These are phyloP conservation scores for Mortierella sp. DNA, from an alignment of 371 early-diverging fungal species.

Conservation along the genomic window DNA sequence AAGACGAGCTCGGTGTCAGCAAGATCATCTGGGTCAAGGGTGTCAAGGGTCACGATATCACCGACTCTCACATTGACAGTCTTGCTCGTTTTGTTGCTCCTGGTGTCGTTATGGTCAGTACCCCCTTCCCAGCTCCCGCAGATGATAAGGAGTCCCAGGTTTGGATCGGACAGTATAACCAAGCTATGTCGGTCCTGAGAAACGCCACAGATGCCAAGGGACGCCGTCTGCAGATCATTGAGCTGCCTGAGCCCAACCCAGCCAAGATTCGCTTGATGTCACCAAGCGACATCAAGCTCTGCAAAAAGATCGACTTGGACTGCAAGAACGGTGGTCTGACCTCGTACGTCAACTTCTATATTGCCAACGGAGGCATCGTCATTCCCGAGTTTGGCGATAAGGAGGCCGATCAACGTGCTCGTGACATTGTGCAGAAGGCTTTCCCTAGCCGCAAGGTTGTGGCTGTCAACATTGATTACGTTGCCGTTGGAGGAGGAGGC, in stretches of 20 bases:
- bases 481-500: slow-evolving; percentile 40
- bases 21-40: slow-evolving; percentile 46
- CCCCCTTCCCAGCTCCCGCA: slow-evolving; percentile 23
- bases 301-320: slow-evolving; percentile 22
- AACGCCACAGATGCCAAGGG: slow-evolving; percentile 33
- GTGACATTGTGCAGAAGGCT: slow-evolving; percentile 24
- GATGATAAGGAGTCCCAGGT: slow-evolving; percentile 31
- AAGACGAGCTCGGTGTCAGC: slow-evolving; percentile 19
- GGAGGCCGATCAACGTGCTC: slow-evolving; percentile 25
- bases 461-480: slow-evolving; percentile 30
- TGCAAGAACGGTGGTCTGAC: slow-evolving; percentile 32
- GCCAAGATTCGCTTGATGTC: slow-evolving; percentile 27
- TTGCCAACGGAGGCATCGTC: slow-evolving; percentile 29
- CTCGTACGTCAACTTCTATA: slow-evolving; percentile 33
- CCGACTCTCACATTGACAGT: slow-evolving; percentile 42
- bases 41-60: slow-evolving; percentile 43
- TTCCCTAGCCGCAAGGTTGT: slow-evolving; percentile 20
- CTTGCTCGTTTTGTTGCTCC: slow-evolving; percentile 42
- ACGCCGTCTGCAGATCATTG: slow-evolving; percentile 26
- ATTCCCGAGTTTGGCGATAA: slow-evolving; percentile 41
- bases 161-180: slow-evolving; percentile 32
- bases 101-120: slow-evolving; percentile 38
- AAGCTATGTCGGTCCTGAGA: slow-evolving; percentile 19
- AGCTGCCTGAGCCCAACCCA: slow-evolving; percentile 28
- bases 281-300: slow-evolving; percentile 17